Conservation (phyloP, 805 yeast species). For the Barnettozyma sp. region DNA sequence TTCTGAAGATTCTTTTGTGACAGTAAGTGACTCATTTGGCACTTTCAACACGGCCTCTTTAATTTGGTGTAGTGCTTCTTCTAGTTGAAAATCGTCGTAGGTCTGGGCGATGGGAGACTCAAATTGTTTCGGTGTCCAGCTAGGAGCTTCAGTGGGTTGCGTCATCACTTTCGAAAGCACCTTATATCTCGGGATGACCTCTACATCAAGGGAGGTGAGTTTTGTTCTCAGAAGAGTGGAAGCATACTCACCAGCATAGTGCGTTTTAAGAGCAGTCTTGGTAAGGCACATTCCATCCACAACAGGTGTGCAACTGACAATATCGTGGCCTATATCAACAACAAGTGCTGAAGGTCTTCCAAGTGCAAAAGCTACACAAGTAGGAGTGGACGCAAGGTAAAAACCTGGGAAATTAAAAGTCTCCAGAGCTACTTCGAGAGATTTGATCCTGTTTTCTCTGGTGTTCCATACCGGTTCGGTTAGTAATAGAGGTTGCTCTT, state of each 20-base stretch:
- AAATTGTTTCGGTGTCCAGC: slow-evolving; percentile 21
- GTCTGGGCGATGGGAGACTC: slow-evolving; percentile 29
- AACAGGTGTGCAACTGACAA: slow-evolving; percentile 71
- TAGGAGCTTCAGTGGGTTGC: slow-evolving; percentile 29
- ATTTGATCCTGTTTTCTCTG: slow-evolving; percentile 53
- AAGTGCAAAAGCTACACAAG: slow-evolving; percentile 81
- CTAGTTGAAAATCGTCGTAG: slow-evolving; percentile 49
- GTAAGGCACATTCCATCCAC: slow-evolving; percentile 74
- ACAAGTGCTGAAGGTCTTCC: slow-evolving; percentile 84
- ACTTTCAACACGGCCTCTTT: slow-evolving; percentile 64
- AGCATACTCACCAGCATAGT: slow-evolving; percentile 65
- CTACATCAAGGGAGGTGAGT: slow-evolving; percentile 30
- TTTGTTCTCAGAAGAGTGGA: slow-evolving; percentile 44
- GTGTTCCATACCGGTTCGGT: slow-evolving; percentile 89
- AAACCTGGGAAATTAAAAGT: slow-evolving; percentile 69
- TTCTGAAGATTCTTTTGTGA: slow-evolving; percentile 9
- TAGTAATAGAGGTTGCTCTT: slow-evolving; percentile 67
- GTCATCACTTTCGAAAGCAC: slow-evolving; percentile 39
- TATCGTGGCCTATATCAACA: slow-evolving; percentile 80
- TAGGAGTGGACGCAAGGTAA: slow-evolving; percentile 75
- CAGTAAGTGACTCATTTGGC: slow-evolving; percentile 33
- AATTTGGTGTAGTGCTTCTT: slow-evolving; percentile 58
- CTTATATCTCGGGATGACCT: slow-evolving; percentile 40
- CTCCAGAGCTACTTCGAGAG: slow-evolving; percentile 69
- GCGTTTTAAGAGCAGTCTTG: slow-evolving; percentile 63